Conservation (phyloP, 2,329 filamentous ascomycete species). For the Kalmusia sp. region DNA sequence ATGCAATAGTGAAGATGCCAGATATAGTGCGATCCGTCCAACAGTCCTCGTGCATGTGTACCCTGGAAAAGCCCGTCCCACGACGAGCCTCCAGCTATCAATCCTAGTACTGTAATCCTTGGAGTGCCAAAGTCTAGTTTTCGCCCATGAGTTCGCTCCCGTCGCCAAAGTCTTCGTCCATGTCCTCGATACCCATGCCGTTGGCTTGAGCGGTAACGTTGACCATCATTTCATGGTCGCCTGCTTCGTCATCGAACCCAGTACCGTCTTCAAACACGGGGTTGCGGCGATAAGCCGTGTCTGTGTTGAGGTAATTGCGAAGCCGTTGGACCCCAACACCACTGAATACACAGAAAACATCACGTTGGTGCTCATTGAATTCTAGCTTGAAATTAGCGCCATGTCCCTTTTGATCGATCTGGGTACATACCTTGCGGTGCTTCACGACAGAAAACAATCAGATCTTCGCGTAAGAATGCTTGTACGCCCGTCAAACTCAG, state of each 20-base stretch:
- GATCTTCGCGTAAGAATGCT: constrained; percentile 84
- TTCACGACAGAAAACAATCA: constrained; percentile 84
- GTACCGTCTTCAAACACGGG: constrained; percentile 37
- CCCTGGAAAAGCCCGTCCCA: too few species aligned
- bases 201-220: constrained; percentile 45
- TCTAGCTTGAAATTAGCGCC: constrained; percentile 65
- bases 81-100: too few species aligned
- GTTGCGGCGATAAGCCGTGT: constrained; percentile 29
- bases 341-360: constrained; percentile 97
- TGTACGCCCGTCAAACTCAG: constrained; percentile 92
- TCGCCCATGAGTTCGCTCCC: constrained; percentile 53
- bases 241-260: constrained; percentile 35
- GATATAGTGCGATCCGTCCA: too few species aligned
- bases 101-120: too few species aligned
- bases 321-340: constrained; percentile 81
- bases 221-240: constrained; percentile 42
- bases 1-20: too few species aligned
- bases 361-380: constrained; percentile 93
- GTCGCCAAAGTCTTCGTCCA: constrained; percentile 53
- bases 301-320: constrained; percentile 75
- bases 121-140: constrained; percentile 19
- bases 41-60: too few species aligned
- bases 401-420: too few species aligned
- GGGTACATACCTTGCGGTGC: constrained; percentile 71
- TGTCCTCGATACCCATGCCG: constrained; percentile 49